Evolutionary conservation across 768 basidiomycete genomes (phyloP).

Genomic region (Tricholomella constricta): DNA sequence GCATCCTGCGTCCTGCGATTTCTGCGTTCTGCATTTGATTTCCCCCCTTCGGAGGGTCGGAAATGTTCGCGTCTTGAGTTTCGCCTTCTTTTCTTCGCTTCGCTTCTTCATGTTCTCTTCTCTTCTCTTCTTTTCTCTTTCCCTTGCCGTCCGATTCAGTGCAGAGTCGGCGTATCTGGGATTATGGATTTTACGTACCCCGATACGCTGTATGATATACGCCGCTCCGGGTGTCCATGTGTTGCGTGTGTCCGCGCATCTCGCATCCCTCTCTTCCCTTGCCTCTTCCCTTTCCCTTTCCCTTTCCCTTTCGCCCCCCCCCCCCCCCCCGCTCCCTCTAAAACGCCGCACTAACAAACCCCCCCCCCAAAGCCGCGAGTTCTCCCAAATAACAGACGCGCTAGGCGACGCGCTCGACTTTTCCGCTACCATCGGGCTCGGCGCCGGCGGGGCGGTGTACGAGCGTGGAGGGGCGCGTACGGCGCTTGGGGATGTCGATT

Average conservation of each 20-base stretch:
- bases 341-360: neutral
- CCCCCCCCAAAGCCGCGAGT: constrained; percentile 61
- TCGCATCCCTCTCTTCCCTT: too few species aligned
- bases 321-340: neutral
- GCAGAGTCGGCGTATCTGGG: too few species aligned
- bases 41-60: too few species aligned
- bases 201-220: too few species aligned
- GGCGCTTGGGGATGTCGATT: constrained; percentile 84
- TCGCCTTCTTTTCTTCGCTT: neutral
- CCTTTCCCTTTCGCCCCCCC: neutral
- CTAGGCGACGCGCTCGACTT: constrained; percentile 94
- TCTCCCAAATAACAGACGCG: constrained; percentile 81
- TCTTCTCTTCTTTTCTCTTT: neutral
- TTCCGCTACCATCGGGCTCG: constrained; percentile 83
- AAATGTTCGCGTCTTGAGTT: neutral
- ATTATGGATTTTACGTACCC: too few species aligned
- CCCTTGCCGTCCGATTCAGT: neutral
- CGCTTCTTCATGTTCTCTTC: neutral
- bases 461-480: constrained; percentile 72
- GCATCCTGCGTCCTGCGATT: too few species aligned
- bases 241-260: too few species aligned
- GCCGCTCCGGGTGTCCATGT: too few species aligned
- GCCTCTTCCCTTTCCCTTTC: neutral
- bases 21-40: too few species aligned
- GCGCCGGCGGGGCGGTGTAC: constrained; percentile 49